Conservation (phyloP, 208 protist species). For the Crithidia sp. region DNA sequence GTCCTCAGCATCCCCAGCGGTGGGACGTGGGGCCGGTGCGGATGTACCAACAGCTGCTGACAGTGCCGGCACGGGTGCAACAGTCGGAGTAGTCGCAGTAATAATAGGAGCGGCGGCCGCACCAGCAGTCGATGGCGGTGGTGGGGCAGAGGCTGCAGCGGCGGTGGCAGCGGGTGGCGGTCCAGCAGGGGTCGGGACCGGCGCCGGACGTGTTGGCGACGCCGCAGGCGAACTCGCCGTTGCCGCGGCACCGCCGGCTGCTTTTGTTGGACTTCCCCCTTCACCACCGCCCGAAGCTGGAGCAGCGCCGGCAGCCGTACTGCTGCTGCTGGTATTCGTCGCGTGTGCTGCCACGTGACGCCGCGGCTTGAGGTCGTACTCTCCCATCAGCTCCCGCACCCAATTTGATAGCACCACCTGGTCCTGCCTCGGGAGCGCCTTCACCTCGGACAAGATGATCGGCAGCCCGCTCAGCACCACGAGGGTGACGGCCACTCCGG, state of each 20-base stretch:
- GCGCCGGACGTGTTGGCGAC: background rate
- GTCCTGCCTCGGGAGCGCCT: slow-evolving; percentile 47
- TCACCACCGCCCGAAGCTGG: too few species aligned
- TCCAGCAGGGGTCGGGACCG: background rate
- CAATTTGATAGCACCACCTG: slow-evolving; percentile 67
- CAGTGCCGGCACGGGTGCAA: background rate
- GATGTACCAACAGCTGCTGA: background rate
- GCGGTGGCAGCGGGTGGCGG: background rate
- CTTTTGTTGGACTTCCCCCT: too few species aligned
- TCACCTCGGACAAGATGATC: slow-evolving; percentile 41
- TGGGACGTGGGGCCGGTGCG: background rate
- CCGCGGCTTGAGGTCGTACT: slow-evolving; percentile 48
- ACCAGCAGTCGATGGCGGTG: background rate
- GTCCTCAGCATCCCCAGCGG: slow-evolving; percentile 25
- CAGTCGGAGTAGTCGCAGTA: background rate
- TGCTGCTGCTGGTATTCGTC: background rate
- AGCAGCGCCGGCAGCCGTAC: too few species aligned
- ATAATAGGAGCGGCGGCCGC: background rate
- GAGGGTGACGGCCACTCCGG: slow-evolving; percentile 52
- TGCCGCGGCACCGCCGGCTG: background rate
- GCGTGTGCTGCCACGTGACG: background rate
- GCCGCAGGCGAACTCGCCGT: background rate
- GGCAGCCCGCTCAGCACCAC: slow-evolving; percentile 60
- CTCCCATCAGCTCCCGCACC: slow-evolving; percentile 49
- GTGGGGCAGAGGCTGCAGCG: background rate